phyloP scores from a whole-genome alignment of 257 asterid species.

The Rauvolfia tetraphylla region DNA sequence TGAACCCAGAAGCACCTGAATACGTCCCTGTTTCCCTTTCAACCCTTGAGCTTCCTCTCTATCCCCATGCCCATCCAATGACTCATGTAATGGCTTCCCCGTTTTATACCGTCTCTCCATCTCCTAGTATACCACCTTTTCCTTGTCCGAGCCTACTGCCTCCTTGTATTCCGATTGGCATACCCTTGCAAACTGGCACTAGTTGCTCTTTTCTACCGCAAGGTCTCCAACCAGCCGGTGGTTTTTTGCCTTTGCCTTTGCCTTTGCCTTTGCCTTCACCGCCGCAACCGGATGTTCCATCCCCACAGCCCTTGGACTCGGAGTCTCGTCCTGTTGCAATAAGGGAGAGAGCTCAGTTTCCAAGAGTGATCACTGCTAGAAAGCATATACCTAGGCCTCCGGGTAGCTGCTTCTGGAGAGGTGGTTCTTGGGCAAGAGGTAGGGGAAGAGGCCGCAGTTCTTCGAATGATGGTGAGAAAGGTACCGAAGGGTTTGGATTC shows the following conservation, averaged over 20 bases:
- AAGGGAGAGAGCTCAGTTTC: not conserved
- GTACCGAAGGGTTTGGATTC: not conserved
- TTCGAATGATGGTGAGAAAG: not conserved
- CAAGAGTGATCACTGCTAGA: not conserved
- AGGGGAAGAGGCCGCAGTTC: slow-evolving; percentile 6
- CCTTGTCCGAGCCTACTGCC: slow-evolving; percentile 7
- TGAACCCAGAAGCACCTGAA: slow-evolving; percentile 12
- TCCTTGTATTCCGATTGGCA: not conserved
- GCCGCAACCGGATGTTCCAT: not conserved
- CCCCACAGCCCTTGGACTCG: not conserved
- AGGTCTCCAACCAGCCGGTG: not conserved
- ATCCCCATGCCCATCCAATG: not conserved
- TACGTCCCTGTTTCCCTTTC: slow-evolving; percentile 25
- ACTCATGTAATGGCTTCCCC: not conserved
- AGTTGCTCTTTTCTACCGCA: slow-evolving; percentile 1
- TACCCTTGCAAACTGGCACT: not conserved
- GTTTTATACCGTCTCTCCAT: not conserved
- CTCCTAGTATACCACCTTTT: slow-evolving; percentile 9
- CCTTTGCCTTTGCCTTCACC: slow-evolving; percentile 17
- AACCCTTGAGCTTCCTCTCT: slow-evolving; percentile 11
- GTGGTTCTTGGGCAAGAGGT: not conserved
- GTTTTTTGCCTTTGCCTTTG: not conserved
- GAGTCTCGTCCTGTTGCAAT: not conserved
- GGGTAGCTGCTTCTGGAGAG: not conserved
- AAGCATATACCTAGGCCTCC: not conserved